Conservation (phyloP, 2,329 filamentous ascomycete species). For the Clarireedia hainanense region DNA sequence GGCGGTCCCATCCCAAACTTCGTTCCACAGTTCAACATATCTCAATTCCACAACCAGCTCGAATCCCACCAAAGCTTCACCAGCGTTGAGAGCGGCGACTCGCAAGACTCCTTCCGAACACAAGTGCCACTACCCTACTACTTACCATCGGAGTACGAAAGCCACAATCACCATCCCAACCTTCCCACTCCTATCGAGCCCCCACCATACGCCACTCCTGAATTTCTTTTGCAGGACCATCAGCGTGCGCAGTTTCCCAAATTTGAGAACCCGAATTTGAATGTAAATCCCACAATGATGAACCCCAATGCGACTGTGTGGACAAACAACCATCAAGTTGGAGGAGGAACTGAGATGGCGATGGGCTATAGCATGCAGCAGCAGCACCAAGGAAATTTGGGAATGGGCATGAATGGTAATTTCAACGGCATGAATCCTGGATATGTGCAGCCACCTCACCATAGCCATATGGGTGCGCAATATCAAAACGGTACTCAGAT, state of each 20-base stretch:
- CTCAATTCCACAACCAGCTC: neutral
- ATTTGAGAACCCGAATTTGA: neutral
- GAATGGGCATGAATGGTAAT: neutral
- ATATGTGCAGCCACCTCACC: neutral
- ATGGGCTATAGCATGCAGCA: neutral
- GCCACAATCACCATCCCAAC: neutral
- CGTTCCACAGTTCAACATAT: neutral
- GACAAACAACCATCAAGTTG: neutral
- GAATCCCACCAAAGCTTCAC: neutral
- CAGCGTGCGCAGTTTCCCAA: neutral
- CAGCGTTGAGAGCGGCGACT: neutral
- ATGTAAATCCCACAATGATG: neutral
- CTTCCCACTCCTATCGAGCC: conserved; percentile 3
- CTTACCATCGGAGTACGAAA: conserved; percentile 8
- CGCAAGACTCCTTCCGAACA: conserved; percentile 19
- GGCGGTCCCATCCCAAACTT: neutral
- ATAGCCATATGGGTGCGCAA: neutral
- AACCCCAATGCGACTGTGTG: neutral
- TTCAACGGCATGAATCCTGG: neutral
- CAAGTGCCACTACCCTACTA: conserved; percentile 22
- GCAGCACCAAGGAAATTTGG: neutral
- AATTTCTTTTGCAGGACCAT: neutral
- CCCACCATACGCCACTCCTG: conserved; percentile 8
- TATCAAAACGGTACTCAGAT: neutral
- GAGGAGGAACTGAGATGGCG: too few relatives aligned